Percentiles rank a stretch among this genome's conserved stretches.
These are phyloP conservation scores for Ceriops decandra DNA, from an alignment of 345 rosid genomes.

Conservation along the genomic window DNA sequence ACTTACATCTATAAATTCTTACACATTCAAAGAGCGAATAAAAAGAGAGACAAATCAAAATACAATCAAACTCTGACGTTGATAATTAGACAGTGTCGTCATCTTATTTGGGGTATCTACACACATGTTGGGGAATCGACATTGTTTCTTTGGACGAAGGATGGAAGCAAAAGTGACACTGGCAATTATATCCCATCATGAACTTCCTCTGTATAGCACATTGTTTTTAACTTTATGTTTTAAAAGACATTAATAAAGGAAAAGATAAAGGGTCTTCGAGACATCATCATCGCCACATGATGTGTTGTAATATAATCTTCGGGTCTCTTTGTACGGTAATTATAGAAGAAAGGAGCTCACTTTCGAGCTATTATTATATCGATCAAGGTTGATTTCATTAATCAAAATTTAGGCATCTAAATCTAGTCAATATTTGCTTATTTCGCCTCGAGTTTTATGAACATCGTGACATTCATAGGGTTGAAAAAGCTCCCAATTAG, in stretches of 20 bases:
- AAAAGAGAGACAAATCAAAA: too few relatives aligned
- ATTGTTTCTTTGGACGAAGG: slow-evolving; percentile 12
- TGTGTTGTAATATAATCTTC: slow-evolving; percentile 1
- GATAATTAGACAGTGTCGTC: slow-evolving; percentile 15
- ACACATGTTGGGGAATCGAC: slow-evolving; percentile 25
- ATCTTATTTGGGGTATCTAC: slow-evolving; percentile 14
- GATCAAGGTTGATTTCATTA: not conserved
- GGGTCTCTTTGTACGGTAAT: not conserved
- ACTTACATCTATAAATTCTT: too few relatives aligned
- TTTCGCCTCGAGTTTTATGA: too few relatives aligned
- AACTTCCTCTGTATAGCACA: not conserved
- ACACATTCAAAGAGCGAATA: too few relatives aligned
- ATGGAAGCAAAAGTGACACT: slow-evolving; percentile 19
- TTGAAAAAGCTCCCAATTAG: too few relatives aligned
- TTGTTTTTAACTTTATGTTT: not conserved
- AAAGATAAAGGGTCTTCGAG: slow-evolving; percentile 1
- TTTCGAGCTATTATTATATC: not conserved
- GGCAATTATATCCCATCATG: not conserved
- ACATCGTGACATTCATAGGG: too few relatives aligned
- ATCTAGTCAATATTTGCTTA: not conserved
- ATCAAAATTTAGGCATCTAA: not conserved
- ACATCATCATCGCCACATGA: slow-evolving; percentile 13
- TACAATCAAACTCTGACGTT: too few relatives aligned
- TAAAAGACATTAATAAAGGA: not conserved
- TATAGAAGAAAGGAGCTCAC: not conserved